Percentiles rank a stretch among this genome's conserved stretches.
Conservation (phyloP, 2,329 filamentous ascomycete genomes). For the Aspergillus pseudoterreus region DNA sequence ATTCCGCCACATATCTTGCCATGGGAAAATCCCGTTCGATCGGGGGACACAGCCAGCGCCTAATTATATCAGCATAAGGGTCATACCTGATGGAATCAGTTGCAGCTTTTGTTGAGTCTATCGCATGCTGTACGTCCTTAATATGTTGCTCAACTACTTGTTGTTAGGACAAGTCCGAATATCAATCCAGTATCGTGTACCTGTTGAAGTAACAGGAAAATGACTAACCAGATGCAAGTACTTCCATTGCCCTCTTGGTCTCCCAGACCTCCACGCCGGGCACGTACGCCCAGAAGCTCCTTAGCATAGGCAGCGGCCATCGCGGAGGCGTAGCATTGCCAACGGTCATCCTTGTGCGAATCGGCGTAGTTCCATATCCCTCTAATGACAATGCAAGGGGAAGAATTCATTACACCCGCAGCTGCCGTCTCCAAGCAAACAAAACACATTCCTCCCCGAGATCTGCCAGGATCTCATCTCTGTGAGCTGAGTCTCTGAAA, state of each 20-base stretch:
- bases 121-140: background rate
- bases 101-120: background rate
- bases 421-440: conserved; percentile 4
- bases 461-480: conserved; percentile 8
- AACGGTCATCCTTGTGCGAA: background rate
- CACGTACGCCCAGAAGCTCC: background rate
- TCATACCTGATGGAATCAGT: background rate
- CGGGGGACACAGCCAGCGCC: background rate
- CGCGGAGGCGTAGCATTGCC: conserved; percentile 1
- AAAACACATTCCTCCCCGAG: conserved; percentile 8
- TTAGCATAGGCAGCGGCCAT: conserved; percentile 3
- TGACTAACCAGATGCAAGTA: background rate
- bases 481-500: conserved; percentile 8
- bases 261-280: background rate
- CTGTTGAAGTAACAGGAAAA: background rate
- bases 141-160: background rate
- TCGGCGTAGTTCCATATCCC: conserved; percentile 5
- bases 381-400: background rate
- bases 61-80: background rate
- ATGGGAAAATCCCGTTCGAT: no score
- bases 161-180: background rate
- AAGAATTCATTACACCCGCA: background rate
- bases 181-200: background rate
- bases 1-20: no score
- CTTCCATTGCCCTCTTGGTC: background rate